Evolutionary conservation across 1,284 basidiomycete genomes (phyloP), one percentile per base, ranked within the genome.

Genomic region (Cryptococcus jaspeensis): DNA sequence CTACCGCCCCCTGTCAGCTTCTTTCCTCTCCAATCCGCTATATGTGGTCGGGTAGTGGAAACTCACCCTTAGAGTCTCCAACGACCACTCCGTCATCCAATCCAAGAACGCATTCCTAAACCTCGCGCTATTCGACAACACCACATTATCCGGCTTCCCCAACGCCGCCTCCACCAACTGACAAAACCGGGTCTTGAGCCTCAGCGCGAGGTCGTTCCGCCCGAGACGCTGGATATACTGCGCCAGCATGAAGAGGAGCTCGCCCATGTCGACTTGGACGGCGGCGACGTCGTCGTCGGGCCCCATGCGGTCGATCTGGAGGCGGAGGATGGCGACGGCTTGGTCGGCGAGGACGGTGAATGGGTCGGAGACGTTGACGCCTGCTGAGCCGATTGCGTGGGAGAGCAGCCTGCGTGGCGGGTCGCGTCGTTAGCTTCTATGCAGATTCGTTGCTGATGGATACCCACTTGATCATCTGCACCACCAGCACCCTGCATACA

Each of bases 101-200:
- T 92, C 88, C 18, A 91, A 79, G 20, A 91, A 82, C 40, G 81
- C 81, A 69, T 89, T 87, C n/a, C 89, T 83, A 8, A 84, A 80
- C 57, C 78, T 75, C 57, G 80, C 84, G 64, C 89, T 87, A 71
- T 86, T 88, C 8, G 85, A 84, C 56, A 88, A 75, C 1, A 82
- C 81, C 23, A 88, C 74, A 11, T 82, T 80, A 53, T 87, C 86
- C 0, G 81, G 80, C 25, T 85, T 84, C 41, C 81, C 80, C 66
- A 87, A 85, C 5, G 88, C 82, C 37, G 81, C 81, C 61, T 90
- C 89, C 63, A 85, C 85, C 44, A 93, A 81, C 40, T 80, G 75
- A 66, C 89, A 92, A 69, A 88, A 91, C 72, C 87, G 89, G 70
- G 84, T 80, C 70, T 88, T 87, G 65, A 89, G 80, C 6, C 89